Percentiles rank a stretch among this genome's conserved stretches.
These are phyloP conservation scores for Candida anglica DNA, from an alignment of 805 yeast genomes.

Conservation along the genomic window DNA sequence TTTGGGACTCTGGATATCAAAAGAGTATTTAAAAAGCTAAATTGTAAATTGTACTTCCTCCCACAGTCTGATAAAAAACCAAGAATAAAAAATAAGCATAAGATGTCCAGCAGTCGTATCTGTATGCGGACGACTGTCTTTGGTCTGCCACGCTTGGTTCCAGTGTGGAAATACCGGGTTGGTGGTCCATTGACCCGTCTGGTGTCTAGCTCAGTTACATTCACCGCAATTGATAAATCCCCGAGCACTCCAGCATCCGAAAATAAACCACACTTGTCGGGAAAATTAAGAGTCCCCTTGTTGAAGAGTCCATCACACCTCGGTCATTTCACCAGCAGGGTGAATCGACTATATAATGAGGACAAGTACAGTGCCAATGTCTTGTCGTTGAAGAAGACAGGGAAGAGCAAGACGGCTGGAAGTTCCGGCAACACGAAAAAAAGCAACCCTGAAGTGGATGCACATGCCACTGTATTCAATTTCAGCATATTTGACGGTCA, in stretches of 20 bases:
- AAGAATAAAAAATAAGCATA: no score
- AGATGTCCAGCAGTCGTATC: no score
- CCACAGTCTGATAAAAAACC: no score
- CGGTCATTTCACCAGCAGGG: conserved; percentile 77
- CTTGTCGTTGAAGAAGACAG: conserved; percentile 21
- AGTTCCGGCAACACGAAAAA: conserved; percentile 3
- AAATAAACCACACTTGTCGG: conserved; percentile 10
- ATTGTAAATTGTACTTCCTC: no score
- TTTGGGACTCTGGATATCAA: no score
- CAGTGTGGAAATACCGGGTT: no score
- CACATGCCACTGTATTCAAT: conserved; percentile 41
- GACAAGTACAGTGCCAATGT: conserved; percentile 72
- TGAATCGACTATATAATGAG: conserved; percentile 75
- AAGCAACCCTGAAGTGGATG: no score
- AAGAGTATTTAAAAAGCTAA: no score
- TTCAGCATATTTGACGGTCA: conserved; percentile 91
- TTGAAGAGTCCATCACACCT: conserved; percentile 65
- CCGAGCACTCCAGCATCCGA: conserved; percentile 6
- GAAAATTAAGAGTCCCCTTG: conserved; percentile 49
- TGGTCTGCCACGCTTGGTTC: no score
- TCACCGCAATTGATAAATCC: conserved; percentile 22
- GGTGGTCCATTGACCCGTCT: no score
- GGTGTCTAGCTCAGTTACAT: conserved; percentile 21
- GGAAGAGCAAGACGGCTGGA: neutral
- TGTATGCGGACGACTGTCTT: no score